A percentile compares a stretch with the other conserved stretches of the same genome.
Evolutionary conservation across 108 stramenopile species (phyloP).

Genomic region (Cylindrotheca closterium): DNA sequence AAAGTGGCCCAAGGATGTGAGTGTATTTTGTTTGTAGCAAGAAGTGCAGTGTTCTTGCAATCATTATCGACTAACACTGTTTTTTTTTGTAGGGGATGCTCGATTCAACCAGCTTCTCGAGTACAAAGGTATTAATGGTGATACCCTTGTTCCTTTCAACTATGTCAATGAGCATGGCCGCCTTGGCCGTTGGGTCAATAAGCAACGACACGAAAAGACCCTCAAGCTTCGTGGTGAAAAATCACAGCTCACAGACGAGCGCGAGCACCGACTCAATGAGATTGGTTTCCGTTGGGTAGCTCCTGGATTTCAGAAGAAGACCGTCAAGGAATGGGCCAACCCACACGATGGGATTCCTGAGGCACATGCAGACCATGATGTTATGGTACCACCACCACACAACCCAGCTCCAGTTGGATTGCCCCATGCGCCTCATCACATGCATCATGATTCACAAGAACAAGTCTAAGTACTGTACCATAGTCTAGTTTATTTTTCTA

Average conservation of each 20-base stretch:
- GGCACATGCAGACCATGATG: not conserved
- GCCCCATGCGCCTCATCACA: no score
- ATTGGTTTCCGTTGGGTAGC: slow-evolving; percentile 26
- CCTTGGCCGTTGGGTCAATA: slow-evolving; percentile 29
- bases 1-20: not conserved
- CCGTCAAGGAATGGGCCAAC: not conserved
- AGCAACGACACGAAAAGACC: slow-evolving; percentile 32
- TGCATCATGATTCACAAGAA: not conserved
- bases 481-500: no score
- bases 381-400: not conserved
- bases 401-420: no score
- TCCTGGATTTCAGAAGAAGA: slow-evolving; percentile 2
- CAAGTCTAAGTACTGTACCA: no score
- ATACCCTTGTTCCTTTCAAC: not conserved
- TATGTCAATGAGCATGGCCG: not conserved
- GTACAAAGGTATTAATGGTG: not conserved
- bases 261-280: slow-evolving; percentile 23
- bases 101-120: not conserved
- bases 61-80: not conserved
- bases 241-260: slow-evolving; percentile 27
- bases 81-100: not conserved
- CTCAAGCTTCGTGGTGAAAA: slow-evolving; percentile 18
- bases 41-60: not conserved
- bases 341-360: no score
- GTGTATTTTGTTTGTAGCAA: not conserved